Evolutionary conservation across 352 stramenopile species (phyloP).

Genomic region (Pythium guiyangense): DNA sequence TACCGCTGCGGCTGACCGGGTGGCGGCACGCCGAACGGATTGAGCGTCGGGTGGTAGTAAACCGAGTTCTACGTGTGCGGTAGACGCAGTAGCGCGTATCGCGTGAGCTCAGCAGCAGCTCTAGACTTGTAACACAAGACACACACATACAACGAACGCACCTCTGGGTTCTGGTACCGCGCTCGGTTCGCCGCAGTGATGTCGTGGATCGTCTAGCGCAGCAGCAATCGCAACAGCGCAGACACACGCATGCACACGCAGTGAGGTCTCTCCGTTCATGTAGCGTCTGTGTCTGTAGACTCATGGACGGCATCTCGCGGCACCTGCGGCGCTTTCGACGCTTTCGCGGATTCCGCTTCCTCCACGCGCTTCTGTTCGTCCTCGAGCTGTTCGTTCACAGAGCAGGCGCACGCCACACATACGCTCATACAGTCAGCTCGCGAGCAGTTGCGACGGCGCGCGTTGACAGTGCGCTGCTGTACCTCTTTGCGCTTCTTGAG

Average conservation of each 20-base stretch:
- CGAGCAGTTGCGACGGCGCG: neutral
- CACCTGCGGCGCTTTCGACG: slow-evolving; percentile 25
- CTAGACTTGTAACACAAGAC: neutral
- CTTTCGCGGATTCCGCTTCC: slow-evolving; percentile 13
- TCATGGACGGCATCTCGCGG: neutral
- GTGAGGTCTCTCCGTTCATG: neutral
- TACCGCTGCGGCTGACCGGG: slow-evolving; percentile 64
- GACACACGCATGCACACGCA: too few species aligned
- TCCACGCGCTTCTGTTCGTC: slow-evolving; percentile 34
- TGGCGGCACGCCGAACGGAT: slow-evolving; percentile 66
- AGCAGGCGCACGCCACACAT: too few species aligned
- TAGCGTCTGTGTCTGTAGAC: neutral
- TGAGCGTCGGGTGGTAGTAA: slow-evolving; percentile 78
- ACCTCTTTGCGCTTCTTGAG: slow-evolving; percentile 74
- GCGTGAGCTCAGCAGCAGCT: neutral
- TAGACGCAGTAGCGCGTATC: too few species aligned
- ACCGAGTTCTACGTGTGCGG: slow-evolving; percentile 49
- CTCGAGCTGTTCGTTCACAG: slow-evolving; percentile 22
- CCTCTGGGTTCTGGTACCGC: slow-evolving; percentile 70
- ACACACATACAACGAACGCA: slow-evolving; percentile 6
- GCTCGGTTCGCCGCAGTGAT: slow-evolving; percentile 48
- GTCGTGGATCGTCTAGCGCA: slow-evolving; percentile 43
- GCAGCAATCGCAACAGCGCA: too few species aligned
- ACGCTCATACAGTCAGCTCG: neutral
- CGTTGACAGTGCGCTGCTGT: neutral